Percentiles rank a stretch among this genome's conserved stretches.
Evolutionary conservation across 805 yeast genomes (phyloP).

Genomic region (Candida arabinofermentans): DNA sequence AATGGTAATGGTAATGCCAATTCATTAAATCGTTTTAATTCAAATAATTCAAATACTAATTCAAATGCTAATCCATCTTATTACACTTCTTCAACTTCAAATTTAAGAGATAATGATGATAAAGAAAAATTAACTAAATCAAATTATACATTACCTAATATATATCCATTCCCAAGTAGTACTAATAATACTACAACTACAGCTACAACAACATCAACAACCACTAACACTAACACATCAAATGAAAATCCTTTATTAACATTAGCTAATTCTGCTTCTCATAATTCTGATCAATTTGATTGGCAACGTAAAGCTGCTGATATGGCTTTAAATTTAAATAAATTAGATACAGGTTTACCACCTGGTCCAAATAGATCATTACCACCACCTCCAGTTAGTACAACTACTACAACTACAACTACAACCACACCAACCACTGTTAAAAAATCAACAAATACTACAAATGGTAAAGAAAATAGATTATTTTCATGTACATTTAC

Average conservation of each 20-base stretch:
- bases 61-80: neutral
- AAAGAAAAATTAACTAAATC: conserved; percentile 1
- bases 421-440: neutral
- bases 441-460: neutral
- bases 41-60: neutral
- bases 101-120: conserved; percentile 15
- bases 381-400: neutral
- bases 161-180: conserved; percentile 1
- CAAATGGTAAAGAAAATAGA: conserved; percentile 10
- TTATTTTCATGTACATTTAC: conserved; percentile 24
- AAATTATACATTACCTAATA: neutral
- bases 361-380: conserved; percentile 2
- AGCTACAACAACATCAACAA: conserved; percentile 1
- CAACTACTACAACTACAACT: neutral
- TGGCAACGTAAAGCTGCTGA: conserved; percentile 27
- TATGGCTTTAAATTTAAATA: conserved; percentile 16
- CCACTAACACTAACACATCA: conserved; percentile 3
- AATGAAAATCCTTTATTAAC: conserved; percentile 27
- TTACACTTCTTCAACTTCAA: conserved; percentile 17
- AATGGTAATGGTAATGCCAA: neutral
- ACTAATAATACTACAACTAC: neutral
- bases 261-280: conserved; percentile 26
- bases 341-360: neutral
- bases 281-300: conserved; percentile 7
- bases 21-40: neutral